Evolutionary conservation across 306 rosid genomes (phyloP).

Genomic region (Coriaria nepalensis): DNA sequence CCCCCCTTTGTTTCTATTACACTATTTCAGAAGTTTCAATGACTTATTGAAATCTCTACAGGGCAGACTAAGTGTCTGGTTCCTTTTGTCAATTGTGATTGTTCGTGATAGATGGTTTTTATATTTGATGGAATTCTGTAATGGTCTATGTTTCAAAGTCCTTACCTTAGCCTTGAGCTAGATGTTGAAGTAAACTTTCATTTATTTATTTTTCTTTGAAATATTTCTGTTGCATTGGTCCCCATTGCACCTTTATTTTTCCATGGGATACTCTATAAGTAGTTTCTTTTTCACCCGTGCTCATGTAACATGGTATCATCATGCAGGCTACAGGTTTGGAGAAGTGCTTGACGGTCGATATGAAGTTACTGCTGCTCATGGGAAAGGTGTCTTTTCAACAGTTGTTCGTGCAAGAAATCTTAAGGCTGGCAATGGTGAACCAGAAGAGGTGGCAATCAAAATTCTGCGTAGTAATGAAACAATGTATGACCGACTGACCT

Average conservation of each 20-base stretch:
- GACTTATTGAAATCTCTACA: too few relatives aligned
- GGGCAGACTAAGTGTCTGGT: too few relatives aligned
- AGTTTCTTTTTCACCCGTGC: conserved; percentile 2
- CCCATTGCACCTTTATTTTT: neutral
- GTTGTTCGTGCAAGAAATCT: conserved; percentile 92
- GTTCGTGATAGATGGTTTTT: too few relatives aligned
- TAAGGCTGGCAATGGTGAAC: conserved; percentile 61
- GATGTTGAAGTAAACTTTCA: too few relatives aligned
- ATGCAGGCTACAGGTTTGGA: conserved; percentile 75
- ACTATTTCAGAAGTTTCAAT: too few relatives aligned
- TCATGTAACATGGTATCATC: conserved; percentile 14
- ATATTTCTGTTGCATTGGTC: too few relatives aligned
- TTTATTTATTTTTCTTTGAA: too few relatives aligned
- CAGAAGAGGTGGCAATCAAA: conserved; percentile 91
- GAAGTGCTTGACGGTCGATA: conserved; percentile 91
- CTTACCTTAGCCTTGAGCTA: too few relatives aligned
- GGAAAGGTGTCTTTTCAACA: conserved; percentile 93
- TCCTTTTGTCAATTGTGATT: too few relatives aligned
- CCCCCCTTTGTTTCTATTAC: too few relatives aligned
- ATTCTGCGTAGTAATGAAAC: conserved; percentile 94
- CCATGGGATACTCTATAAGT: neutral
- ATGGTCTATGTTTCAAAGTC: too few relatives aligned
- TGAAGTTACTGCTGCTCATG: conserved; percentile 90
- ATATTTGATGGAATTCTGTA: too few relatives aligned
- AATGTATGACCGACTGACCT: conserved; percentile 39